phyloP scores from a whole-genome alignment of 768 basidiomycete genomes.

The Lactarius psammicola region DNA sequence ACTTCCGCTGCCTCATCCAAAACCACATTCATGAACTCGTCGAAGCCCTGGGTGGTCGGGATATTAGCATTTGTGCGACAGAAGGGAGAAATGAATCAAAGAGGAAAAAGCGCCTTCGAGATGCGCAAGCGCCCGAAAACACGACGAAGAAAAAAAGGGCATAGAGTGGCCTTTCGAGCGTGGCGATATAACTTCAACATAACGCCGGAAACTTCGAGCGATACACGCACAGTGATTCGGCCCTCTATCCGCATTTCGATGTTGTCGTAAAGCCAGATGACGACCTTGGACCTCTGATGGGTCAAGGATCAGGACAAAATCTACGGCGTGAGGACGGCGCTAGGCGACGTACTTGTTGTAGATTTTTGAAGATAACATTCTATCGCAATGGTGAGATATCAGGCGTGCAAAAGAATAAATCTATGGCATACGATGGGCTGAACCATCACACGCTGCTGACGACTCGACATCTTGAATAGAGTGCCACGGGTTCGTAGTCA shows the following conservation, averaged over 20 bases:
- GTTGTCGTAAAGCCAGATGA: slow-evolving; percentile 97
- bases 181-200: slow-evolving; percentile 42
- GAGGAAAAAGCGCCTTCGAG: slow-evolving; percentile 16
- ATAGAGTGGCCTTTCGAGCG: slow-evolving; percentile 38
- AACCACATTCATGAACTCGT: slow-evolving; percentile 99
- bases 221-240: slow-evolving; percentile 79
- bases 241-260: slow-evolving; percentile 96
- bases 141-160: background rate
- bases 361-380: slow-evolving; percentile 99
- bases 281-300: slow-evolving; percentile 71
- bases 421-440: slow-evolving; percentile 87
- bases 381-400: slow-evolving; percentile 35
- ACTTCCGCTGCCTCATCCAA: slow-evolving; percentile 93
- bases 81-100: slow-evolving; percentile 4
- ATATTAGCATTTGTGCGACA: slow-evolving; percentile 20
- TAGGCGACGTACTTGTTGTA: slow-evolving; percentile 63
- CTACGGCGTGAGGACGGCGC: slow-evolving; percentile 13
- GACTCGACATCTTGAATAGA: slow-evolving; percentile 72
- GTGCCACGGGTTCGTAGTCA: background rate
- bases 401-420: slow-evolving; percentile 9
- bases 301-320: slow-evolving; percentile 19
- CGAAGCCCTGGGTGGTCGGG: slow-evolving; percentile 74
- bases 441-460: slow-evolving; percentile 97
- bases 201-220: slow-evolving; percentile 33
- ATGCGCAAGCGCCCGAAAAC: background rate